Evolutionary conservation across 495 filamentous ascomycete genomes (phyloP).

Genomic region (Neurospora sp.): DNA sequence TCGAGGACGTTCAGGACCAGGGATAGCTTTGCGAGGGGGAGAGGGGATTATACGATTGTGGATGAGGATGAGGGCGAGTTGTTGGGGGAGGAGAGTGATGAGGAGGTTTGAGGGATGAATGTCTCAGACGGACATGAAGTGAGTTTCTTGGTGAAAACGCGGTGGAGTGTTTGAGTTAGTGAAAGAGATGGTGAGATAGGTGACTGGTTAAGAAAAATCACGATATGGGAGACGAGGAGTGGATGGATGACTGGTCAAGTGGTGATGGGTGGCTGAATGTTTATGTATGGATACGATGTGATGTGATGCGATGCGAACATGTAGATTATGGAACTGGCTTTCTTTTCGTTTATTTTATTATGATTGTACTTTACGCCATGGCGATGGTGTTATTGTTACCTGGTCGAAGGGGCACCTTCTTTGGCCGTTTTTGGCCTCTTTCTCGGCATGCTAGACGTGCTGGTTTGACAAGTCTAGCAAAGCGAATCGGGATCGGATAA

Average conservation of each 20-base stretch:
- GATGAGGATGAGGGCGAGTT: conserved; percentile 91
- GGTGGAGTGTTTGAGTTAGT: not conserved
- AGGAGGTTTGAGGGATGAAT: conserved; percentile 50
- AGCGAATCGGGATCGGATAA: too few relatives aligned
- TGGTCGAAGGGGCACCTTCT: not conserved
- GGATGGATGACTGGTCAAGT: not conserved
- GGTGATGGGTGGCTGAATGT: not conserved
- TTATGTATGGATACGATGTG: not conserved
- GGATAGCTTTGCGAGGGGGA: conserved; percentile 72
- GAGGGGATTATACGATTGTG: conserved; percentile 76
- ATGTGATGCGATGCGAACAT: not conserved
- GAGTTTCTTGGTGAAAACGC: not conserved
- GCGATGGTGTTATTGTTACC: not conserved
- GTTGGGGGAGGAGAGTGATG: conserved; percentile 85
- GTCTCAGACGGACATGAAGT: not conserved
- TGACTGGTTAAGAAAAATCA: not conserved
- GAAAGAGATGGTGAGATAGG: not conserved
- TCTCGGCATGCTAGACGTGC: not conserved
- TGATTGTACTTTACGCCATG: not conserved
- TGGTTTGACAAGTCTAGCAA: too few relatives aligned
- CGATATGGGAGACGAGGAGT: not conserved
- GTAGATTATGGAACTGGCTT: not conserved
- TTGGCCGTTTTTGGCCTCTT: not conserved
- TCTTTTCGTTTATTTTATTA: not conserved
- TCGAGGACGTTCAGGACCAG: conserved; percentile 66